Conservation (phyloP, 2,329 filamentous ascomycete species). For the Alternaria gansuensis region DNA sequence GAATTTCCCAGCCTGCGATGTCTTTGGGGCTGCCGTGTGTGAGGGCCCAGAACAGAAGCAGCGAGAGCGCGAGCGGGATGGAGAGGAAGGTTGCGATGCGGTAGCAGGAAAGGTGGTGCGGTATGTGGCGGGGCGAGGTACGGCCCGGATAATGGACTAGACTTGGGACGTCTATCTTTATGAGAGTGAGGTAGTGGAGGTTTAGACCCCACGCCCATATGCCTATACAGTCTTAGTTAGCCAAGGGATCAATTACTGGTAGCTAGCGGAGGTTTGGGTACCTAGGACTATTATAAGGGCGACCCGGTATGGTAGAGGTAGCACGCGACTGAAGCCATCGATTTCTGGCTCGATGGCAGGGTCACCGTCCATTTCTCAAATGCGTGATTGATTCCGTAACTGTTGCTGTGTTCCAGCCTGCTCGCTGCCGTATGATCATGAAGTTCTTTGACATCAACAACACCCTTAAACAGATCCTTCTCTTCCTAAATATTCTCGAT, state of each 20-base stretch:
- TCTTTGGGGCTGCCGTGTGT: slow-evolving; percentile 74
- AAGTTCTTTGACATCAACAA: slow-evolving; percentile 10
- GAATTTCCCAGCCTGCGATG: slow-evolving; percentile 81
- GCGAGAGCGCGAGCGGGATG: slow-evolving; percentile 72
- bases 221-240: slow-evolving; percentile 60
- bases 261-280: slow-evolving; percentile 54
- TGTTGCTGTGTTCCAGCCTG: slow-evolving; percentile 35
- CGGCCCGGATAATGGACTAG: slow-evolving; percentile 87
- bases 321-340: slow-evolving; percentile 85
- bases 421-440: slow-evolving; percentile 31
- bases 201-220: slow-evolving; percentile 96
- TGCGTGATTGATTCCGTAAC: slow-evolving; percentile 31
- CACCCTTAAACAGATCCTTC: slow-evolving; percentile 19
- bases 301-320: slow-evolving; percentile 89
- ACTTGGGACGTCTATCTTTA: slow-evolving; percentile 85
- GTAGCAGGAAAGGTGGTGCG: slow-evolving; percentile 85
- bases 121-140: slow-evolving; percentile 71
- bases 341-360: slow-evolving; percentile 72
- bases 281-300: slow-evolving; percentile 86
- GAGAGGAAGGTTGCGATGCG: slow-evolving; percentile 82
- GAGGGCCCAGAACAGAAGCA: slow-evolving; percentile 83
- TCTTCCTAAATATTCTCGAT: slow-evolving; percentile 5
- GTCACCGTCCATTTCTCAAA: slow-evolving; percentile 72
- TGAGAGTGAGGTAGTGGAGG: slow-evolving; percentile 81
- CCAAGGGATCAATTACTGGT: not conserved